These are phyloP conservation scores for Echria macrotheca DNA, from an alignment of 495 filamentous ascomycete genomes.

Conservation along the genomic window DNA sequence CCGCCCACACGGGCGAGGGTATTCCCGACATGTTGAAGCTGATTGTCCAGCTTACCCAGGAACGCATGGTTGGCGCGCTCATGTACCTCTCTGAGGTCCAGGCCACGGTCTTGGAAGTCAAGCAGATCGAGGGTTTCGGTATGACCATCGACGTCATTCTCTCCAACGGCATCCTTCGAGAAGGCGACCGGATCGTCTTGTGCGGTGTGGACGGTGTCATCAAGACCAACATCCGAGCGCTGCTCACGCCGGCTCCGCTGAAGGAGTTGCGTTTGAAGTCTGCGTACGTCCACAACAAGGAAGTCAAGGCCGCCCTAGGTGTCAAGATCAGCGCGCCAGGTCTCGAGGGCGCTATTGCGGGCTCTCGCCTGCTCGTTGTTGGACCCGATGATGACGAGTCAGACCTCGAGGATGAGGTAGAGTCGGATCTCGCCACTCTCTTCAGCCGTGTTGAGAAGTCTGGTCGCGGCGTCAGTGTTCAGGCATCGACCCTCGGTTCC, in stretches of 20 bases:
- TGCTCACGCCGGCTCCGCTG: slow-evolving; percentile 89
- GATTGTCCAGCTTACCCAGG: slow-evolving; percentile 83
- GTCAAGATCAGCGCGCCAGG: slow-evolving; percentile 98
- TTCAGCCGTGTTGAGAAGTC: slow-evolving; percentile 85
- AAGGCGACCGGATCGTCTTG: slow-evolving; percentile 91
- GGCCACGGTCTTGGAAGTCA: slow-evolving; percentile 96
- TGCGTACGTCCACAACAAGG: slow-evolving; percentile 96
- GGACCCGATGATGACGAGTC: slow-evolving; percentile 95
- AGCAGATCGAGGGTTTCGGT: slow-evolving; percentile 96
- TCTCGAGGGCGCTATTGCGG: slow-evolving; percentile 93
- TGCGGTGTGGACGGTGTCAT: slow-evolving; percentile 96
- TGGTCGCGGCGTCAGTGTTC: slow-evolving; percentile 90
- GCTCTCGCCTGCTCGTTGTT: slow-evolving; percentile 88
- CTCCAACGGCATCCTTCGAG: slow-evolving; percentile 89
- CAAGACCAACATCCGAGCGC: slow-evolving; percentile 89
- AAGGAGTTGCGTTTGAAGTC: slow-evolving; percentile 93
- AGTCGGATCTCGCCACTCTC: slow-evolving; percentile 87
- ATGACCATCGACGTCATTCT: slow-evolving; percentile 98
- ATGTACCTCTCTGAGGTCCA: slow-evolving; percentile 99
- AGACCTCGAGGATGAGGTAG: slow-evolving; percentile 93
- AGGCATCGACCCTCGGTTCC: slow-evolving; percentile 95
- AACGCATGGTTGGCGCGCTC: slow-evolving; percentile 93
- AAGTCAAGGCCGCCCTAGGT: slow-evolving; percentile 96
- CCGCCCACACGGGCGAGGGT: slow-evolving; percentile 96
- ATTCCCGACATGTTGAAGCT: slow-evolving; percentile 99